Evolutionary conservation across 1,284 basidiomycete genomes (phyloP).

Genomic region (Vanrija sp.): DNA sequence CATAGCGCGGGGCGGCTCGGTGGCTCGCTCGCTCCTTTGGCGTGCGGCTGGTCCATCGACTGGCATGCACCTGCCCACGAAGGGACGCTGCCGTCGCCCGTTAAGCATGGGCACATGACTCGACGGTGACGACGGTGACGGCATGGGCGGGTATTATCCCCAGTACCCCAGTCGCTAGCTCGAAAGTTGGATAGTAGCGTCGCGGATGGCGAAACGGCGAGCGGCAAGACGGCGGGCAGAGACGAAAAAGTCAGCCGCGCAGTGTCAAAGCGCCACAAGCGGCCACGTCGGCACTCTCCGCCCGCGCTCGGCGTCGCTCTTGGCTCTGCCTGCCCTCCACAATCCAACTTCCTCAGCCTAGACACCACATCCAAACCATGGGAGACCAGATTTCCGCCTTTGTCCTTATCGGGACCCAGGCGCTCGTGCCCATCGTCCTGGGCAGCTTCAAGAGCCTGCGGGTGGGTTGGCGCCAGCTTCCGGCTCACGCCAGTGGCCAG

Average conservation of each 20-base stretch:
- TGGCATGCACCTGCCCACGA: too few species aligned
- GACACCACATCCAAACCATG: neutral
- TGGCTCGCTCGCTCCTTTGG: too few species aligned
- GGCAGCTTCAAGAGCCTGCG: conserved; percentile 46
- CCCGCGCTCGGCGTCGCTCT: too few species aligned
- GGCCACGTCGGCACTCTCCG: neutral
- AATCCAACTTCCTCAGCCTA: neutral
- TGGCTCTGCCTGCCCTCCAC: neutral
- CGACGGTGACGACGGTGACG: too few species aligned
- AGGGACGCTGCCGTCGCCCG: too few species aligned
- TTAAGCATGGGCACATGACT: too few species aligned
- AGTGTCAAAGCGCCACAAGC: neutral
- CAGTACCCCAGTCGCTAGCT: too few species aligned
- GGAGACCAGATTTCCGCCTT: conserved; percentile 26
- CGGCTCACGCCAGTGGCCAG: conserved; percentile 5
- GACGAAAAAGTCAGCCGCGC: neutral
- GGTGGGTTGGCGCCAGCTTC: conserved; percentile 6
- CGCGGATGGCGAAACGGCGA: neutral
- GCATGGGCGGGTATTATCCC: too few species aligned
- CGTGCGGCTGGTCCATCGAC: too few species aligned
- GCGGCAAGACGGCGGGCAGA: neutral
- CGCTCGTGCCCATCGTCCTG: conserved; percentile 43
- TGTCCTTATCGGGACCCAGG: conserved; percentile 37
- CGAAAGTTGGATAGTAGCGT: too few species aligned
- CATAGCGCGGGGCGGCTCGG: too few species aligned